Evolutionary conservation across 108 stramenopile species (phyloP).

Genomic region (Skeletonema grethae): DNA sequence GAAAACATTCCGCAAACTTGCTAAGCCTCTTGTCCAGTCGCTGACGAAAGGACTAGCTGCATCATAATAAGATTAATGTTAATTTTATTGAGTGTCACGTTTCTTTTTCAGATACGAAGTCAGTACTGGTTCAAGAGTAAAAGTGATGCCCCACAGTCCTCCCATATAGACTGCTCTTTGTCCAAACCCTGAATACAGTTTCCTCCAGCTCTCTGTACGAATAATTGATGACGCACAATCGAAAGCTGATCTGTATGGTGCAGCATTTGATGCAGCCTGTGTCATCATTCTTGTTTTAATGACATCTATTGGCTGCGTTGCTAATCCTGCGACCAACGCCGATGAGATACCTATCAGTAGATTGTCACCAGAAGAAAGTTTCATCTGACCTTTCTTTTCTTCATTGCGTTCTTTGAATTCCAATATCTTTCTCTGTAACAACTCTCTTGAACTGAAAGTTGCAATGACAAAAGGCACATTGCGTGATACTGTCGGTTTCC

Average conservation of each 20-base stretch:
- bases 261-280: conserved; percentile 59
- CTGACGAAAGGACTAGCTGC: conserved; percentile 31
- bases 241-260: conserved; percentile 59
- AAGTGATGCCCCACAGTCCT: conserved; percentile 67
- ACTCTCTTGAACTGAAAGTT: conserved; percentile 59
- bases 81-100: not conserved
- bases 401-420: conserved; percentile 15
- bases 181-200: conserved; percentile 62
- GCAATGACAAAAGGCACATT: conserved; percentile 75
- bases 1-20: conserved; percentile 61
- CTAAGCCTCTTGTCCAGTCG: conserved; percentile 53
- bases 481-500: conserved; percentile 65
- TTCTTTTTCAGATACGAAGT: conserved; percentile 9
- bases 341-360: conserved; percentile 53
- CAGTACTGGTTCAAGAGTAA: conserved; percentile 46
- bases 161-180: conserved; percentile 67
- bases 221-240: conserved; percentile 64
- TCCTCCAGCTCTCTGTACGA: conserved; percentile 52
- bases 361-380: conserved; percentile 39
- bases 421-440: conserved; percentile 27
- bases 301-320: conserved; percentile 71
- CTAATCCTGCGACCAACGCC: conserved; percentile 50
- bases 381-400: conserved; percentile 3
- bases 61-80: not conserved
- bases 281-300: conserved; percentile 85